Conservation (phyloP, 495 filamentous ascomycete genomes). For the Hamigera avellanea region DNA sequence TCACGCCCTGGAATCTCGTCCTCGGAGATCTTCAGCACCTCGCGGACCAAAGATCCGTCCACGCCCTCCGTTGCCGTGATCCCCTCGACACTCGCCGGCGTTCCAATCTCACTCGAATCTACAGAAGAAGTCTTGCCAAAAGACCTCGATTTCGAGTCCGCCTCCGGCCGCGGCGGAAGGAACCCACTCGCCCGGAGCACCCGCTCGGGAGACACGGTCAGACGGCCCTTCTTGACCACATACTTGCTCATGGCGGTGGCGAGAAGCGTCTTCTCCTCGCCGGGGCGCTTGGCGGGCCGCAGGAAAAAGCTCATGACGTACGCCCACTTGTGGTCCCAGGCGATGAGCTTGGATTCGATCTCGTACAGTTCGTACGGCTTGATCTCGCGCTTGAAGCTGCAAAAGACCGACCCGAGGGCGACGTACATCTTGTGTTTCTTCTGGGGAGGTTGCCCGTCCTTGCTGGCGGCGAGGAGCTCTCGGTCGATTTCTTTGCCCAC, state of each 20-base stretch:
- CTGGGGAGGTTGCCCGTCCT: slow-evolving; percentile 28
- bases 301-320: slow-evolving; percentile 68
- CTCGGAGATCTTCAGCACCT: slow-evolving; percentile 23
- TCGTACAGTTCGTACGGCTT: slow-evolving; percentile 54
- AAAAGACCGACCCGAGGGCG: slow-evolving; percentile 52
- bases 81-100: slow-evolving; percentile 24
- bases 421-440: slow-evolving; percentile 40
- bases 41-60: slow-evolving; percentile 25
- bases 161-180: slow-evolving; percentile 32
- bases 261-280: slow-evolving; percentile 46
- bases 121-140: slow-evolving; percentile 1
- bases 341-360: slow-evolving; percentile 52
- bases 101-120: slow-evolving; percentile 20
- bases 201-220: slow-evolving; percentile 75
- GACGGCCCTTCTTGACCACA: slow-evolving; percentile 76
- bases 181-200: slow-evolving; percentile 57
- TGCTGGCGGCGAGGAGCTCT: slow-evolving; percentile 22
- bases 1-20: slow-evolving; percentile 17
- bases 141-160: background rate
- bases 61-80: slow-evolving; percentile 19
- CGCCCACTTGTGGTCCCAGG: slow-evolving; percentile 81
- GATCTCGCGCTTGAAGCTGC: slow-evolving; percentile 57
- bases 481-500: slow-evolving; percentile 34
- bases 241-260: slow-evolving; percentile 77
- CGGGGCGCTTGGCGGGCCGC: slow-evolving; percentile 27